Base-by-base conservation (phyloP, 352 stramenopile species). In the Pythium pyrilobum region DNA sequence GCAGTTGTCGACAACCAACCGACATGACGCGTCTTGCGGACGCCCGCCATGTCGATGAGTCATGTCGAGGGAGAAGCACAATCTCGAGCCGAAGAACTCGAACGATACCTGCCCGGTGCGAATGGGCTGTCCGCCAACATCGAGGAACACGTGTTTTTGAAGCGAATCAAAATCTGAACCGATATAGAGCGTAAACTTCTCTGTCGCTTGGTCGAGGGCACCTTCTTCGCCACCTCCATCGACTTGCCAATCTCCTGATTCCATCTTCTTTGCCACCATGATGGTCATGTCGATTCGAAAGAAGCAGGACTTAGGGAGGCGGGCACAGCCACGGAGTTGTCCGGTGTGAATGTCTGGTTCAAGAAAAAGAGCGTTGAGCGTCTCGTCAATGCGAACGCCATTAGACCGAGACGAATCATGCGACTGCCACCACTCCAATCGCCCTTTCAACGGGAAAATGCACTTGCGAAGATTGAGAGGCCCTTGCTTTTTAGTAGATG, bases 61-160 rank as follows among this genome's bases (percentile, higher is more conserved):
- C 31, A 87, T 73, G 42, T 75, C 69, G n/a, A 92, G 73, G n/a
- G 61, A 72, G 38, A 81, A 90, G 43, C 67, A 92, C 0, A 92
- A 38, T 7, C 69, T 71, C 0, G 59, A 51, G 0, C 81, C 81
- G 37, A 69, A 72, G 59, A 83, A 89, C n/a, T 89, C 81, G 16
- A 89, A 84, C 3, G 56, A 48, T 1, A 69, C 18, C 0, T 56
- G 41, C 2, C 77, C 77, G 27, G 51, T 61, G 18, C 32, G 58
- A 23, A 83, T 48, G 0, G 52, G 25, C 39, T 80, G 78, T 15
- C 71, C 73, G 15, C 52, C 45, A 16, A 68, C 11, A 32, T 88
- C 73, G 8, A 49, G 50, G 33, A 86, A 83, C 0, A 41, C 37
- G 9, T 72, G 42, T 13, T 80, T 64, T 21, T 87, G 72, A 8